These are phyloP conservation scores for Ceratobasidium sp. DNA, from an alignment of 1,284 basidiomycete species.

Conservation along the genomic window DNA sequence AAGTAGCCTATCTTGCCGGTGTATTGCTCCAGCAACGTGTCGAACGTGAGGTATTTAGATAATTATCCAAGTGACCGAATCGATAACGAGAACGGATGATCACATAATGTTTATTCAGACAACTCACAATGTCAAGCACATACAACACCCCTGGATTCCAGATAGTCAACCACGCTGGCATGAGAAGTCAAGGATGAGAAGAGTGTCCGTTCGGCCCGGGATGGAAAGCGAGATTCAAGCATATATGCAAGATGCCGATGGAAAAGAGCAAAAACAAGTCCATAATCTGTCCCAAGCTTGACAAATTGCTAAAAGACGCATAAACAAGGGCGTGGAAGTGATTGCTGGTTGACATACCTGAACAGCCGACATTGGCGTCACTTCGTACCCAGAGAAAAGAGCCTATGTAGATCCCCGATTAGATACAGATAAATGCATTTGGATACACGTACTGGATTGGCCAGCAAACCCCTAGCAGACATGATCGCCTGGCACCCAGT, in stretches of 20 bases:
- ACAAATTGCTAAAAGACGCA: conserved; percentile 56
- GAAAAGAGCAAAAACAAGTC: conserved; percentile 59
- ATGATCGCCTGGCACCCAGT: conserved; percentile 62
- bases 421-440: not conserved
- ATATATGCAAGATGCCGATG: conserved; percentile 57
- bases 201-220: conserved; percentile 55
- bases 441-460: conserved; percentile 61
- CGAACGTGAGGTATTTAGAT: not conserved
- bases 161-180: conserved; percentile 57
- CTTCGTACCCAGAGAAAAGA: conserved; percentile 60
- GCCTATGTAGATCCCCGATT: conserved; percentile 49
- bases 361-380: conserved; percentile 58
- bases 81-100: not conserved
- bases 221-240: conserved; percentile 57
- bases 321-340: too few relatives aligned
- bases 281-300: conserved; percentile 55
- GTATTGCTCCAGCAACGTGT: not conserved
- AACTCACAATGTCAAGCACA: conserved; percentile 36
- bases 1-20: conserved; percentile 11
- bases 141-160: conserved; percentile 51
- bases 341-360: conserved; percentile 47
- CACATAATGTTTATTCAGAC: not conserved
- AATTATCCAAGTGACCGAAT: not conserved
- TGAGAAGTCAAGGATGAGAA: conserved; percentile 59
- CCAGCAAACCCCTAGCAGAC: conserved; percentile 64